phyloP scores from a whole-genome alignment of 2,329 filamentous ascomycete genomes.

The Leptographium flavum region DNA sequence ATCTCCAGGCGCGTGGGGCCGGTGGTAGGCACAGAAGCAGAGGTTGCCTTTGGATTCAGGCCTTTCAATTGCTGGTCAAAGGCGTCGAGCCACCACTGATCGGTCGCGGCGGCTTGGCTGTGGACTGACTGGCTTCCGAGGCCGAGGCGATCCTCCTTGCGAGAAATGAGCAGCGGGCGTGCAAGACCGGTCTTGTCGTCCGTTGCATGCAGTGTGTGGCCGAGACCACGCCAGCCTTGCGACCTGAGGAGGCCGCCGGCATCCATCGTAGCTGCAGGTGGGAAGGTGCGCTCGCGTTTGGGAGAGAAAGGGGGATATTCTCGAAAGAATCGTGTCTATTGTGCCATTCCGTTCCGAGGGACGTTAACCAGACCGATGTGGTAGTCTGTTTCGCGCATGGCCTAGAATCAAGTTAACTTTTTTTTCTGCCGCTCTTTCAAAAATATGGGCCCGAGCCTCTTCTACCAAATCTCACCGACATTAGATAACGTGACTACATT shows the following conservation, averaged over 20 bases:
- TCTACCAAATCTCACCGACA: background rate
- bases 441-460: background rate
- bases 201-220: slow-evolving; percentile 71
- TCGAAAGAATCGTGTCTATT: too few relatives aligned
- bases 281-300: background rate
- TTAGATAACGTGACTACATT: background rate
- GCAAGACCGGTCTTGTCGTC: slow-evolving; percentile 62
- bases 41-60: slow-evolving; percentile 44
- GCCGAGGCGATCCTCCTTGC: slow-evolving; percentile 69
- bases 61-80: slow-evolving; percentile 84
- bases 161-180: slow-evolving; percentile 68
- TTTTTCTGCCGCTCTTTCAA: background rate
- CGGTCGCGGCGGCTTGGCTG: slow-evolving; percentile 45
- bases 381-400: background rate
- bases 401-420: background rate
- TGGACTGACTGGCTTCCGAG: slow-evolving; percentile 62
- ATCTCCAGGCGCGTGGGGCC: slow-evolving; percentile 34
- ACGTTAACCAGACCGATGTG: too few relatives aligned
- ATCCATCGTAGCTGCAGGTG: slow-evolving; percentile 45
- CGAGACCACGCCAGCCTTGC: slow-evolving; percentile 82
- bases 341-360: too few relatives aligned
- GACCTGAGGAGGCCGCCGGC: slow-evolving; percentile 67
- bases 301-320: too few relatives aligned
- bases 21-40: slow-evolving; percentile 40
- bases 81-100: slow-evolving; percentile 95